A percentile compares a stretch with the other conserved stretches of the same genome.
phyloP scores from a whole-genome alignment of 176 grass and related monocot genomes.

The Musa beccarii region DNA sequence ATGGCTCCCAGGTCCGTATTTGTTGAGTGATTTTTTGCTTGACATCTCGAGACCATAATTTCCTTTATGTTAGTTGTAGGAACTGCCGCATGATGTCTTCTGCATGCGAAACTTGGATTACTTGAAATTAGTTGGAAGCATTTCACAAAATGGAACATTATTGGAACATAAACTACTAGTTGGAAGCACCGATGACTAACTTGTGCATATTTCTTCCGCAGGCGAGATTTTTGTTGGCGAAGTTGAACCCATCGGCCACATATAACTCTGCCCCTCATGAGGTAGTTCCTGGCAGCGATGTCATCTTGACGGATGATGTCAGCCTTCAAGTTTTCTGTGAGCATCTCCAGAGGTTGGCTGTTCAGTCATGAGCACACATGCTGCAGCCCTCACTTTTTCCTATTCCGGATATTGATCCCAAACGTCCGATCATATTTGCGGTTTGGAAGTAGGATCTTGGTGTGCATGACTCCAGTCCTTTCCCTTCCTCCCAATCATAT shows the following conservation, averaged over 20 bases:
- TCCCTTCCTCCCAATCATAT: background rate
- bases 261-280: conserved; percentile 68
- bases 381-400: background rate
- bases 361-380: conserved; percentile 59
- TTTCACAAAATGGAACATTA: background rate
- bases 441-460: background rate
- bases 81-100: background rate
- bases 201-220: conserved; percentile 22
- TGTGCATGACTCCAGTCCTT: background rate
- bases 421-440: background rate
- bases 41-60: background rate
- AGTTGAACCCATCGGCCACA: conserved; percentile 88
- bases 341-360: conserved; percentile 88
- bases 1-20: conserved; percentile 75
- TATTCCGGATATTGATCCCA: background rate
- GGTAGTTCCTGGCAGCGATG: conserved; percentile 79
- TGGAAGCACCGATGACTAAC: background rate
- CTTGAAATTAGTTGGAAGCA: background rate
- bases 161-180: too few species aligned
- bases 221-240: conserved; percentile 96
- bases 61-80: background rate
- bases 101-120: background rate
- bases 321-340: conserved; percentile 98
- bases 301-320: conserved; percentile 95
- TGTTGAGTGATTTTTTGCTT: background rate